phyloP scores from a whole-genome alignment of 495 filamentous ascomycete species.

The Apiosordaria backusii region DNA sequence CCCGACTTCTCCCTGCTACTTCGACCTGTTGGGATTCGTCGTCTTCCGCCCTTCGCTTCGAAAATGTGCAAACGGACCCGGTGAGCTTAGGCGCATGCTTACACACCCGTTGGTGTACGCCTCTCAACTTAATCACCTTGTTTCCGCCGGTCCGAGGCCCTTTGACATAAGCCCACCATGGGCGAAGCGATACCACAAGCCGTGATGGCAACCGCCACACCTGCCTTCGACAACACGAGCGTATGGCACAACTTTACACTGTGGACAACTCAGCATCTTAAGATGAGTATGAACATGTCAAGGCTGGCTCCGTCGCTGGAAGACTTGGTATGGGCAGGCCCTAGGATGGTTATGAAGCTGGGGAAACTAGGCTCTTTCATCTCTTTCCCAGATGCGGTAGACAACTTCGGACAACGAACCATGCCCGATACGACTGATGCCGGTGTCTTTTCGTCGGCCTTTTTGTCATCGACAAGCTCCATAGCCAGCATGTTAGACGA shows the following conservation, averaged over 20 bases:
- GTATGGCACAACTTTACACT: slow-evolving; percentile 47
- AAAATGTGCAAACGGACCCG: not conserved
- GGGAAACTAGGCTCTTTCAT: slow-evolving; percentile 58
- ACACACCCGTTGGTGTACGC: not conserved
- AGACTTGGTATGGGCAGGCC: slow-evolving; percentile 58
- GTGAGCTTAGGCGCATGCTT: not conserved
- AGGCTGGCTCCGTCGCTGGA: slow-evolving; percentile 45
- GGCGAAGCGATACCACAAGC: slow-evolving; percentile 17
- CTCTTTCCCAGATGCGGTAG: slow-evolving; percentile 59
- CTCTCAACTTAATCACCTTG: not conserved
- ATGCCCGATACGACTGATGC: slow-evolving; percentile 56
- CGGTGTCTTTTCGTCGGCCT: slow-evolving; percentile 32
- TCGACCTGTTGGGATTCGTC: not conserved
- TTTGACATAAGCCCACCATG: slow-evolving; percentile 9
- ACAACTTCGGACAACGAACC: slow-evolving; percentile 57
- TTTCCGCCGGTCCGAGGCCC: not conserved
- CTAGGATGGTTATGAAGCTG: slow-evolving; percentile 60
- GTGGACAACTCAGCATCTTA: slow-evolving; percentile 44
- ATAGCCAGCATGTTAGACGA: slow-evolving; percentile 22
- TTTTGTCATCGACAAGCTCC: slow-evolving; percentile 29
- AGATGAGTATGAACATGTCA: slow-evolving; percentile 41
- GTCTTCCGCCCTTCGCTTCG: not conserved
- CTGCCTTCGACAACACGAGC: slow-evolving; percentile 37
- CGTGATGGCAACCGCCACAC: slow-evolving; percentile 16
- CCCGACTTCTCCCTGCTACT: not conserved